Evolutionary conservation across 768 basidiomycete genomes (phyloP), one percentile per base, ranked within the genome.

Genomic region (Tricholomella constricta): DNA sequence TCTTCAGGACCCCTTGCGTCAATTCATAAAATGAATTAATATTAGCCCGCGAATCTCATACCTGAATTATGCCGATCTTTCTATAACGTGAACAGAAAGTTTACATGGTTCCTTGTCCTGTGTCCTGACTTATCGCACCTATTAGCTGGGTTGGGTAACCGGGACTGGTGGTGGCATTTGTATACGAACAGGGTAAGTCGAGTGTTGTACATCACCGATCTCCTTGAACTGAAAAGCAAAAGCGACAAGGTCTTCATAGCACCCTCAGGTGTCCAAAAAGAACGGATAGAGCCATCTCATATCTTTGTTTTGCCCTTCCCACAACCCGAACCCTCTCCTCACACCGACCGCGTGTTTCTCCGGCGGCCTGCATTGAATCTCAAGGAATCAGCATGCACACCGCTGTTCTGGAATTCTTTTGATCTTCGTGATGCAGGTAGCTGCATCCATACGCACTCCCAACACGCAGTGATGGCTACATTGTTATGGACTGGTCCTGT

Each of bases 351-450:
- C 47, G 75, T 86, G 48, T 92, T 93, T 68, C 80, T 94, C 45
- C 82, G 92, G 46, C 83, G 86, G 23, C 91, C 93, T 9, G 73
- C 76, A 10, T 66, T 76, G 55, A 80, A 84, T 52, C 76, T 94
- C 54, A 93, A 90, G 62, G 91, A 94, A 62, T 90, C 88, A 1
- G 89, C 89, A 0, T 94, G 93, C 67, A 94, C 92, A 0, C 93
- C 93, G 11, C 74, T 94, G 14, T 95, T 95, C 75, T 94, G 90
- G 90, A 93, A 92, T 63, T 90, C 92, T 2, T 95, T 93, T 64
- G 86, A 87, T 27, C 70, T 89, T 57, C 78, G 90, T 19, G 73
- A 79, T 53, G 91, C 92, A 2, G 88, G 89, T 1, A 90, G 90
- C 38, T 94, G 91, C 62, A 92, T 95, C 56, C 93, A 94, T 65